phyloP scores from a whole-genome alignment of 2,329 filamentous ascomycete species.

The Pseudonectria foliicola region DNA sequence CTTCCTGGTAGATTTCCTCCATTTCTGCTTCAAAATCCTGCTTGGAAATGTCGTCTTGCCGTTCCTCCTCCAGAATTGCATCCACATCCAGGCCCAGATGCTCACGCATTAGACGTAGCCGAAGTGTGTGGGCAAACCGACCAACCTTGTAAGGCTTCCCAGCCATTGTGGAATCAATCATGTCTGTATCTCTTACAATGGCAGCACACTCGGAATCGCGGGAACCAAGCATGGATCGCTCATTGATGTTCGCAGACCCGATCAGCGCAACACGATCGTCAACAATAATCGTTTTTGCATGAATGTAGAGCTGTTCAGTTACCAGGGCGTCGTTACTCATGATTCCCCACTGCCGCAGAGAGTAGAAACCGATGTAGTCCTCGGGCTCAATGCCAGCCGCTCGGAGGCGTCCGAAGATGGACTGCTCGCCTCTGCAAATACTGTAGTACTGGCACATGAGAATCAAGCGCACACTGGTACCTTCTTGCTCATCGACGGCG shows the following conservation, averaged over 20 bases:
- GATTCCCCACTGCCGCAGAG: slow-evolving; percentile 83
- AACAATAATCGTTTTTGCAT: slow-evolving; percentile 93
- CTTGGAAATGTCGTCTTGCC: slow-evolving; percentile 57
- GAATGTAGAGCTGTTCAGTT: slow-evolving; percentile 96
- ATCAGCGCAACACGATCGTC: slow-evolving; percentile 92
- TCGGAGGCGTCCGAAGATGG: slow-evolving; percentile 81
- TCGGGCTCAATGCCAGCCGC: slow-evolving; percentile 81
- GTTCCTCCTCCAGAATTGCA: slow-evolving; percentile 74
- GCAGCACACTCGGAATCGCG: slow-evolving; percentile 90
- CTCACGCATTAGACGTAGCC: slow-evolving; percentile 91
- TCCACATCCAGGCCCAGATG: slow-evolving; percentile 95
- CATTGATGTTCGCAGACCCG: slow-evolving; percentile 97
- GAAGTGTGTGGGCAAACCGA: slow-evolving; percentile 85
- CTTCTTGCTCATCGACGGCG: slow-evolving; percentile 87
- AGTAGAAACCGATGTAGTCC: slow-evolving; percentile 94
- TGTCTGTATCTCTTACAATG: slow-evolving; percentile 85
- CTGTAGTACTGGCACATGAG: slow-evolving; percentile 96
- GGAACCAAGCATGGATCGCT: slow-evolving; percentile 86
- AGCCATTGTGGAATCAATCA: slow-evolving; percentile 87
- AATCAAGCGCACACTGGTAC: slow-evolving; percentile 88
- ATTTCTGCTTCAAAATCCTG: slow-evolving; percentile 52
- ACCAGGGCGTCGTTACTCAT: slow-evolving; percentile 80
- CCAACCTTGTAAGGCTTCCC: slow-evolving; percentile 84
- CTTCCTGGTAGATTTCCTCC: slow-evolving; percentile 54
- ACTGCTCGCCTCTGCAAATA: slow-evolving; percentile 86